Evolutionary conservation across 768 basidiomycete species (phyloP).

Genomic region (Lanmaoa pseudosensibilis): DNA sequence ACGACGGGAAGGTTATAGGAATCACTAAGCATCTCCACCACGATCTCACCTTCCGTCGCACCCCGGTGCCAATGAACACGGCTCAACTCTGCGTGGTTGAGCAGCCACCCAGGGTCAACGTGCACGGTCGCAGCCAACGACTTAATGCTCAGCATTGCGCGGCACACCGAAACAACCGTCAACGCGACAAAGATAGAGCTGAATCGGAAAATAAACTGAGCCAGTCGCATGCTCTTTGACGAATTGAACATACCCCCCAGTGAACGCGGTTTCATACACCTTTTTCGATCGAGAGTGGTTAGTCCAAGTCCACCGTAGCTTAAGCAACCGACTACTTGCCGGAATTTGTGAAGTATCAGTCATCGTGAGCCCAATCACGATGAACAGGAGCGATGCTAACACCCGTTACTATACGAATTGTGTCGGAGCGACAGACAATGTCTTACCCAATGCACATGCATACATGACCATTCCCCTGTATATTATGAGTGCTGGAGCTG

Average conservation of each 20-base stretch:
- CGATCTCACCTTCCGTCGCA: conserved; percentile 37
- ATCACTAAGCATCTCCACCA: conserved; percentile 11
- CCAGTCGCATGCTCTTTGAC: neutral
- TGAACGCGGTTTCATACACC: conserved; percentile 11
- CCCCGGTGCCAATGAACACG: conserved; percentile 42
- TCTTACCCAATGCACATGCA: conserved; percentile 16
- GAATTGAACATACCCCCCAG: conserved; percentile 8
- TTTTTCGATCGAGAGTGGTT: neutral
- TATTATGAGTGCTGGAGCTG: neutral
- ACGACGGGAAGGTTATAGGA: neutral
- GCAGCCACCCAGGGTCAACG: conserved; percentile 43
- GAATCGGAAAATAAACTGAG: neutral
- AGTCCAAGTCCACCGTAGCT: neutral
- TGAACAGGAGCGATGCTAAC: conserved; percentile 18
- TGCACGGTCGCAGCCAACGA: conserved; percentile 45
- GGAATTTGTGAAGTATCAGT: conserved; percentile 1
- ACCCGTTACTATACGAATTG: neutral
- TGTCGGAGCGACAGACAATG: neutral
- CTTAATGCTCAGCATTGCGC: conserved; percentile 41
- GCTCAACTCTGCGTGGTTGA: conserved; percentile 46
- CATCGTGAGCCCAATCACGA: conserved; percentile 10
- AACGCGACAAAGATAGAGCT: conserved; percentile 10
- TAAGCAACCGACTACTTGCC: conserved; percentile 1
- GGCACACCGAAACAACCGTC: conserved; percentile 33
- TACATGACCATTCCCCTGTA: conserved; percentile 28